Evolutionary conservation across 306 rosid genomes (phyloP).

Genomic region (Rosa rugosa): DNA sequence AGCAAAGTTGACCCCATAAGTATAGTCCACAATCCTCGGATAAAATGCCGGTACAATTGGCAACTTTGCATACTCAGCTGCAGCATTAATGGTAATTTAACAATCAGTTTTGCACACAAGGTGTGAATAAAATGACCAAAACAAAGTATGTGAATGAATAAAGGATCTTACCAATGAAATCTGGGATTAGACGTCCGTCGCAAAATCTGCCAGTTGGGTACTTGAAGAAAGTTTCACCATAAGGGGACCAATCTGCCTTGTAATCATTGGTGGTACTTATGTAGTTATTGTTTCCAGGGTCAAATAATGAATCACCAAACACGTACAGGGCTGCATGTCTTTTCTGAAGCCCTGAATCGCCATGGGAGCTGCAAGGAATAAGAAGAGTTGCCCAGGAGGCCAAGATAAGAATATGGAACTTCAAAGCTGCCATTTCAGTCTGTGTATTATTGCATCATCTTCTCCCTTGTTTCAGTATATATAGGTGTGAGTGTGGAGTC

Average conservation of each 20-base stretch:
- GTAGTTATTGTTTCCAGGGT: constrained; percentile 50
- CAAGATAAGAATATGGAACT: background rate
- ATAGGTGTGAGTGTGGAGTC: background rate
- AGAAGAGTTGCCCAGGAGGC: background rate
- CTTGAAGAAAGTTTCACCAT: constrained; percentile 41
- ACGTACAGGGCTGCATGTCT: constrained; percentile 33
- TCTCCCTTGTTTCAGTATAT: background rate
- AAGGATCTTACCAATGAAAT: constrained; percentile 39
- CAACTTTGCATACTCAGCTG: constrained; percentile 60
- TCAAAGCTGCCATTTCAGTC: constrained; percentile 8
- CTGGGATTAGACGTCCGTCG: constrained; percentile 41
- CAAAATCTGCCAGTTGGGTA: constrained; percentile 44
- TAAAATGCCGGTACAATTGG: constrained; percentile 49
- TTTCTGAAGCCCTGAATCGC: background rate
- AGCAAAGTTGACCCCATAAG: constrained; percentile 62
- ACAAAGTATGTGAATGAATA: background rate
- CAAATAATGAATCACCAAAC: constrained; percentile 45
- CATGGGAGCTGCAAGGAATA: background rate
- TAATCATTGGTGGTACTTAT: constrained; percentile 30
- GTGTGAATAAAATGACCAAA: background rate
- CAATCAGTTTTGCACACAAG: background rate
- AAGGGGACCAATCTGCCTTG: constrained; percentile 33
- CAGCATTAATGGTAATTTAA: constrained; percentile 1
- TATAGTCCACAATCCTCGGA: constrained; percentile 33
- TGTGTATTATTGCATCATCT: background rate